Base-by-base conservation (phyloP, 164 flowering plant species). In the Annona cherimola region DNA sequence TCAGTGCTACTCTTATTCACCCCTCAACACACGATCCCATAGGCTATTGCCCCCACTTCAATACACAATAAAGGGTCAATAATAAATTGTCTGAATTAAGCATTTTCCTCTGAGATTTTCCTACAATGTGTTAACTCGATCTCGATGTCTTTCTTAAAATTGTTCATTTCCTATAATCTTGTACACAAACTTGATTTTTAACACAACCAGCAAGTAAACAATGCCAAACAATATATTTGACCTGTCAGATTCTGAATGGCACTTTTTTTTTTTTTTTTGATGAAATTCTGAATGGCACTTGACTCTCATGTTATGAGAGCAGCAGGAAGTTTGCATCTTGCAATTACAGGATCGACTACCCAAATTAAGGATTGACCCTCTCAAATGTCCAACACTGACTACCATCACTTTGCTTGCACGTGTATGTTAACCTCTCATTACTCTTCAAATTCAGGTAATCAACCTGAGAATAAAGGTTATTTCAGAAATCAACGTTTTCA, bases 391-490 rank as follows among this genome's bases (percentile, higher is more conserved):
- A 94, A 60, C 63, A 65, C 61, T 82, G 84, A 42, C 63, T 81
- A 35, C 85, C 89, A 74, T 76, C 76, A 79, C 66, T 77, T 73
- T 57, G 68, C 42, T 54, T 70, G 35, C 82, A 79, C 66, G 71
- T 81, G 74, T 81, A 90, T 16, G 67, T 35, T 39, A 83, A 70
- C 79, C 96, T 86, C 79, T 86, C 76, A 67, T 90, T 85, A 64
- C 79, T 84, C 88, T 88, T 94, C 83, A 94, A 77, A 78, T 94
- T 94, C 81, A 94, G 72, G 81, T 94, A 94, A 81, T 92, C 97
- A 74, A 90, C 95, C 97, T 91, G 88, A 18, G 40, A 65, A 59
- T 67, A 66, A 26, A 62, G 39, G 62, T 64, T 3, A 66, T 61
- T 8, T 45, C 62, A 14, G 5, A 67, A 19, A 5, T 60, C 12